phyloP scores from a whole-genome alignment of 176 grass and related monocot species.

The Thalia dealbata region DNA sequence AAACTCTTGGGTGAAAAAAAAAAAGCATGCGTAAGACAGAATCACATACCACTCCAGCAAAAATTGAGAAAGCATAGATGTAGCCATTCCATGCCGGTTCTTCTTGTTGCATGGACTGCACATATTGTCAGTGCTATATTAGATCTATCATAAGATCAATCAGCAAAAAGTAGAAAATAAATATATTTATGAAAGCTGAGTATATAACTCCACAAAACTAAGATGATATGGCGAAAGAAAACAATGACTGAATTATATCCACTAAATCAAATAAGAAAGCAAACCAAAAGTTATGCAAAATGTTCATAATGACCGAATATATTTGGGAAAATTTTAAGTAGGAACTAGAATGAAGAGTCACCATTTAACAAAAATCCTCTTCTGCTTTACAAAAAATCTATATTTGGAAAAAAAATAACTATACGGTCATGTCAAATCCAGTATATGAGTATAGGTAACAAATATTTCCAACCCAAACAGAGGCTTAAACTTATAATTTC shows the following conservation, averaged over 20 bases:
- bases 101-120: constrained; percentile 88
- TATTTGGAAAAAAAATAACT: too few relatives aligned
- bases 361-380: too few relatives aligned
- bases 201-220: neutral
- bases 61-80: constrained; percentile 88
- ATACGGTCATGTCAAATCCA: too few relatives aligned
- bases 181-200: neutral
- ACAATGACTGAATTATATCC: neutral
- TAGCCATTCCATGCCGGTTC: constrained; percentile 81
- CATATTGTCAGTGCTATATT: neutral
- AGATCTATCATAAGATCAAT: neutral
- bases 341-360: too few relatives aligned
- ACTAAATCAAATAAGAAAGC: too few relatives aligned
- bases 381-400: too few relatives aligned
- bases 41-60: constrained; percentile 83
- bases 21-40: neutral
- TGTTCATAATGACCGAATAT: too few relatives aligned
- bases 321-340: too few relatives aligned
- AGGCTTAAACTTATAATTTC: neutral
- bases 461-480: neutral
- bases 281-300: too few relatives aligned
- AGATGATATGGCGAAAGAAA: neutral
- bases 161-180: neutral
- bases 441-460: too few relatives aligned
- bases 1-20: neutral